Conservation (phyloP, 768 basidiomycete genomes). For the Phanerochaete sordida region DNA sequence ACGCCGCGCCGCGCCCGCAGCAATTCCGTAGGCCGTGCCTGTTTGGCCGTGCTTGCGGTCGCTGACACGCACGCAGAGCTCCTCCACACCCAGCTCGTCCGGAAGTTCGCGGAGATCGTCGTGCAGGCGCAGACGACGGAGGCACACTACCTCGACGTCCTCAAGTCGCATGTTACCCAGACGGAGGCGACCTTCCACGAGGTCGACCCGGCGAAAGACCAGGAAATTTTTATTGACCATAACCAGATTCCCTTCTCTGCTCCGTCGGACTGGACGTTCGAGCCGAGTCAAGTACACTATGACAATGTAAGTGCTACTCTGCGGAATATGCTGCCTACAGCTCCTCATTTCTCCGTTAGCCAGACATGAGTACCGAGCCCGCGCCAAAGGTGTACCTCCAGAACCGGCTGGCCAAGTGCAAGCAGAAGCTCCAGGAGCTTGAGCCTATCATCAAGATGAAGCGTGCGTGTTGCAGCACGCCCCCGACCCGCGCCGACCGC, state of each 20-base stretch:
- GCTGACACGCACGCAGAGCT: slow-evolving; percentile 41
- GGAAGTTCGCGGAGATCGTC: slow-evolving; percentile 51
- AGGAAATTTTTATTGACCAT: slow-evolving; percentile 67
- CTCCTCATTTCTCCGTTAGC: slow-evolving; percentile 30
- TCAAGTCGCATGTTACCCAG: slow-evolving; percentile 47
- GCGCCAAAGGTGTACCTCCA: slow-evolving; percentile 77
- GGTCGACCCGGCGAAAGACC: slow-evolving; percentile 59
- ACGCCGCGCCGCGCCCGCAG: slow-evolving; percentile 32
- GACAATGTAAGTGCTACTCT: slow-evolving; percentile 53
- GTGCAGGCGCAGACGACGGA: slow-evolving; percentile 59
- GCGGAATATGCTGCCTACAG: neutral
- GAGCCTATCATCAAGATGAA: slow-evolving; percentile 54
- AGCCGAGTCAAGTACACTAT: slow-evolving; percentile 71
- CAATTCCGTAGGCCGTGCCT: slow-evolving; percentile 57
- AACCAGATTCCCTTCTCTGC: slow-evolving; percentile 64
- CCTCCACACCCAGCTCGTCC: slow-evolving; percentile 63
- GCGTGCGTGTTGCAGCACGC: slow-evolving; percentile 40
- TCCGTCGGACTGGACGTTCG: slow-evolving; percentile 70
- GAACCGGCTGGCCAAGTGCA: slow-evolving; percentile 64
- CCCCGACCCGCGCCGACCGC: neutral
- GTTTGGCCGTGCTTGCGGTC: slow-evolving; percentile 1
- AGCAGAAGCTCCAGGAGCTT: slow-evolving; percentile 62
- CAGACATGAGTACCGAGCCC: slow-evolving; percentile 59
- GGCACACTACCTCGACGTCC: slow-evolving; percentile 49
- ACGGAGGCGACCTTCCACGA: slow-evolving; percentile 46